Evolutionary conservation across 164 flowering plant genomes (phyloP).

Genomic region (Macadamia integrifolia): DNA sequence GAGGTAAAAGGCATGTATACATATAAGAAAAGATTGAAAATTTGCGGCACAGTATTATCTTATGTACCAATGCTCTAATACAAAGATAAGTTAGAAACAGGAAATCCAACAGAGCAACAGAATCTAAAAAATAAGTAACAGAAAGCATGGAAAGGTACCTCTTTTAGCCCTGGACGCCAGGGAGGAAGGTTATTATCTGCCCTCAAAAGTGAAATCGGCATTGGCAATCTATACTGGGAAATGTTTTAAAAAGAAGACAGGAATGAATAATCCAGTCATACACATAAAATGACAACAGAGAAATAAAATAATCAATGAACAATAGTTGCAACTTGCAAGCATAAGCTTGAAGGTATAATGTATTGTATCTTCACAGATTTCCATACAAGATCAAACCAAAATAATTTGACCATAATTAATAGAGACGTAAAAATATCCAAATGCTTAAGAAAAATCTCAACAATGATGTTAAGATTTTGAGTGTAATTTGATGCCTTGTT

Average conservation of each 20-base stretch:
- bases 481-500: too few relatives aligned
- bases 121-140: neutral
- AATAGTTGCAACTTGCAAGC: neutral
- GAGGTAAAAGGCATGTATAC: neutral
- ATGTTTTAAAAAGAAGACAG: neutral
- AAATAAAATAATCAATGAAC: neutral
- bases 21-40: too few relatives aligned
- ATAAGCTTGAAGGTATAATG: neutral
- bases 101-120: neutral
- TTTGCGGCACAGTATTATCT: neutral
- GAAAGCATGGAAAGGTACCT: constrained; percentile 43
- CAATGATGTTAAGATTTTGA: too few relatives aligned
- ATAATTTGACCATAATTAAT: too few relatives aligned
- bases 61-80: neutral
- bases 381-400: too few relatives aligned
- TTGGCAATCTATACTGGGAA: constrained; percentile 84
- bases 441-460: too few relatives aligned
- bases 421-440: too few relatives aligned
- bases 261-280: neutral
- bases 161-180: constrained; percentile 87
- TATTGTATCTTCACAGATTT: too few relatives aligned
- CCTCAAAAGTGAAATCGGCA: constrained; percentile 74
- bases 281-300: neutral
- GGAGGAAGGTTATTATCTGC: constrained; percentile 98
- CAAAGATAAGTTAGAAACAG: neutral